A percentile compares a stretch with the other conserved stretches of the same genome.
Evolutionary conservation across 768 basidiomycete genomes (phyloP).

Genomic region (Kwoniella newhampshirensis): DNA sequence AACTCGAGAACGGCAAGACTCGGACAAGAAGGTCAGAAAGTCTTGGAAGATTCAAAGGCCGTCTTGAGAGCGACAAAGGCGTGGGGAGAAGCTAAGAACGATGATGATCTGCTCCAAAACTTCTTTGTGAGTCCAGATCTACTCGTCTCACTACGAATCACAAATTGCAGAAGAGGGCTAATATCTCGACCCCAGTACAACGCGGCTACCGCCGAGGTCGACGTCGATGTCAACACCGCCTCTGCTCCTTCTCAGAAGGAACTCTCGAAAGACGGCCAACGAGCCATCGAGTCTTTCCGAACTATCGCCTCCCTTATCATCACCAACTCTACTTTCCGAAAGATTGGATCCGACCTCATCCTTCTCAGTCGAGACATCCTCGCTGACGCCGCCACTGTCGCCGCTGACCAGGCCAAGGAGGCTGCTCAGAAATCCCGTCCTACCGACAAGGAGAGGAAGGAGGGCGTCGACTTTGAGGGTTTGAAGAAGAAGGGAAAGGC

Average conservation of each 20-base stretch:
- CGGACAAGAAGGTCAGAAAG: conserved; percentile 47
- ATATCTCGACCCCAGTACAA: conserved; percentile 38
- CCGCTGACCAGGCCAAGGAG: conserved; percentile 52
- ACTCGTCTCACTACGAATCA: neutral
- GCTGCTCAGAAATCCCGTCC: conserved; percentile 48
- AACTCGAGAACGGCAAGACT: conserved; percentile 50
- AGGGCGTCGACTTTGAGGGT: conserved; percentile 50
- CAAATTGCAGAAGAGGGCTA: neutral
- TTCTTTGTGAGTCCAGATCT: conserved; percentile 44
- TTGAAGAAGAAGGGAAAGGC: conserved; percentile 52
- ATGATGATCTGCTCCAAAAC: conserved; percentile 51
- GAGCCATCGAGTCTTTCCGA: conserved; percentile 48
- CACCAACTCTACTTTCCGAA: conserved; percentile 53
- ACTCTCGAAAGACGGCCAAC: conserved; percentile 47
- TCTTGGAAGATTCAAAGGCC: conserved; percentile 48
- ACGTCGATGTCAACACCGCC: conserved; percentile 37
- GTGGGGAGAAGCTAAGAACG: conserved; percentile 55
- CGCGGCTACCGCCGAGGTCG: conserved; percentile 48
- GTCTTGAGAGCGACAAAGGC: conserved; percentile 48
- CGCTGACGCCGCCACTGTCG: conserved; percentile 53
- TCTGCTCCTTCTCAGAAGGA: conserved; percentile 35
- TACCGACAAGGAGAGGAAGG: conserved; percentile 44
- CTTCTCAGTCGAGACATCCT: conserved; percentile 54
- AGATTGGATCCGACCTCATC: conserved; percentile 52
- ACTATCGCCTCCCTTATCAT: conserved; percentile 52